Evolutionary conservation across 352 stramenopile genomes (phyloP), one percentile per base, ranked within the genome.

Genomic region (Peronospora belbahrii): DNA sequence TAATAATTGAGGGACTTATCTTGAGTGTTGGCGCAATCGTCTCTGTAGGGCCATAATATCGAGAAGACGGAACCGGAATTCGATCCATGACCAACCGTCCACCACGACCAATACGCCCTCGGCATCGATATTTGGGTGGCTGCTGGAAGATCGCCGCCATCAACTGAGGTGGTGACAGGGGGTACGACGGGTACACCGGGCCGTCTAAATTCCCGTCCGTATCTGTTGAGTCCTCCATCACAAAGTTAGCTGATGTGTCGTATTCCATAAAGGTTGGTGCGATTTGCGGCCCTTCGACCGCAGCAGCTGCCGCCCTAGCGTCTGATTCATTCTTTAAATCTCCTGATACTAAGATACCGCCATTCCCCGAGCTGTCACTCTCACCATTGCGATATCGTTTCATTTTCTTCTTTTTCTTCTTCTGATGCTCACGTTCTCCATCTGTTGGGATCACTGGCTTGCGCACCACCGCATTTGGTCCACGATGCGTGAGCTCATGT

Each of bases 81-180:
- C 81, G 67, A 43, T 93, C 81, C 23, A 93, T 75, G 10, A 93
- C 59, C 4, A 90, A 48, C 9, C 81, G 67, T 5, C 78, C 77
- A 15, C 81, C 81, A 30, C 81, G 74, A 4, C 78, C 81, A 45
- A 88, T 74, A 14, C 79, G 79, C 8, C 74, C 76, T 1, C 79
- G 74, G 20, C 75, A 85, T 5, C 77, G 61, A 25, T 76, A 92
- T 53, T 86, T 86, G 0, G 75, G 74, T 15, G 74, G 67, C 41
- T 86, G 75, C 17, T 74, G 61, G 42, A 92, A 84, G 6, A 92
- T 56, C 0, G 67, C 56, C 7, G 81, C 73, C 65, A 88, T 78
- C 3, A 88, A 41, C 22, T 78, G 59, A 5, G 77, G 64, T 1
- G 70, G 52, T 44, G 78, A 70, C 35, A 84, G 54, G 2, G 81